These are phyloP conservation scores for Talaromyces marneffei DNA, from an alignment of 2,329 filamentous ascomycete species.

Conservation along the genomic window DNA sequence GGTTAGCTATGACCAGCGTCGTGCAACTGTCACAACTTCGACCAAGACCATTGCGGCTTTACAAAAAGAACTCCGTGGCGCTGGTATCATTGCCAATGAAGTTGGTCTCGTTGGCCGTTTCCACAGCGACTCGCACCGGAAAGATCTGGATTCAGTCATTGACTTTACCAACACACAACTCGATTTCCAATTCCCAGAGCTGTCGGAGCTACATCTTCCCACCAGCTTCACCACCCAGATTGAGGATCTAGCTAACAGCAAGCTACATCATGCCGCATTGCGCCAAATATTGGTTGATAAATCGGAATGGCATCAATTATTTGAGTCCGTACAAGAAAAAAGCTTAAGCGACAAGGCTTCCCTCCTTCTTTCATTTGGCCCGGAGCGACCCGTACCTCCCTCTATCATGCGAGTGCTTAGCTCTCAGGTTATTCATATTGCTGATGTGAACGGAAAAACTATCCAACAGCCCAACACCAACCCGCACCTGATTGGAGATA, in stretches of 20 bases:
- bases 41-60: slow-evolving; percentile 16
- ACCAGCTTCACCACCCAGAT: background rate
- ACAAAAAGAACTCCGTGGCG: slow-evolving; percentile 20
- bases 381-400: slow-evolving; percentile 33
- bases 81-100: slow-evolving; percentile 24
- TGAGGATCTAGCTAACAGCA: background rate
- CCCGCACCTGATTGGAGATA: background rate
- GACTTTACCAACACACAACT: background rate
- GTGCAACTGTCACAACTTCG: slow-evolving; percentile 32
- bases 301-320: background rate
- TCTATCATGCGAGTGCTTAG: background rate
- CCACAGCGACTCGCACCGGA: slow-evolving; percentile 19
- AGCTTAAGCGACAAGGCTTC: slow-evolving; percentile 7
- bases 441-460: background rate
- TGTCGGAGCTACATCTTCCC: background rate
- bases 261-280: background rate
- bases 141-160: background rate
- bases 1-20: slow-evolving; percentile 32
- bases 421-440: background rate
- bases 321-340: background rate
- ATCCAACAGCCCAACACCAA: too few species aligned
- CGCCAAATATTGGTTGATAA: background rate
- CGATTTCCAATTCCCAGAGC: background rate
- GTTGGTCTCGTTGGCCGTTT: slow-evolving; percentile 31
- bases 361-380: slow-evolving; percentile 31